Percentiles rank a stretch among this genome's conserved stretches.
These are phyloP conservation scores for Tribonema minus DNA, from an alignment of 108 stramenopile genomes.

Conservation along the genomic window DNA sequence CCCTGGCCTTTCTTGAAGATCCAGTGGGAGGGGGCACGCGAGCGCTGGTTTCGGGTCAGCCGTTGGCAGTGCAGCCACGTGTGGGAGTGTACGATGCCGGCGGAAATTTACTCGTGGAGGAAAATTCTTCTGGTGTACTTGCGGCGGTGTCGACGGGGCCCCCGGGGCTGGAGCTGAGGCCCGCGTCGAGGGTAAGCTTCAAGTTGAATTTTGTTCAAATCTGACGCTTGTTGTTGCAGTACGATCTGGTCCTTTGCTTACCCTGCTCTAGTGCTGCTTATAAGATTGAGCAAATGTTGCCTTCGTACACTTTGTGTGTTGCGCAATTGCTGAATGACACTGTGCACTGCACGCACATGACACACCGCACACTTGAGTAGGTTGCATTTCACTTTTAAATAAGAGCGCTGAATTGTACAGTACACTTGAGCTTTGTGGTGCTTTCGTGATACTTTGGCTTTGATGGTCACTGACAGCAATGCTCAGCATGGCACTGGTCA, in stretches of 20 bases:
- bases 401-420: no score
- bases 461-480: no score
- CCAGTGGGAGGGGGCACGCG: background rate
- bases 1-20: background rate
- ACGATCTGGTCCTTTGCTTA: background rate
- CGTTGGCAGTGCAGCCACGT: background rate
- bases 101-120: background rate
- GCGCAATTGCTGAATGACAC: no score
- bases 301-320: background rate
- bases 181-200: background rate
- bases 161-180: background rate
- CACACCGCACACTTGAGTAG: no score
- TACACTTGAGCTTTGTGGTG: no score
- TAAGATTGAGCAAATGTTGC: background rate
- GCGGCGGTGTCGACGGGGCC: background rate
- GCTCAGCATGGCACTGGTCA: no score
- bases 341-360: no score
- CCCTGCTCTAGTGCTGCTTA: no score
- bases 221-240: background rate
- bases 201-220: background rate
- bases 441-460: no score
- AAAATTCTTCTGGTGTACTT: background rate
- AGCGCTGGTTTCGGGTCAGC: background rate
- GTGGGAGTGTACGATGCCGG: background rate
- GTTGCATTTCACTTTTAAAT: no score